These are phyloP conservation scores for Selenicereus undatus DNA, from an alignment of 148 eudicot genomes.

Conservation along the genomic window DNA sequence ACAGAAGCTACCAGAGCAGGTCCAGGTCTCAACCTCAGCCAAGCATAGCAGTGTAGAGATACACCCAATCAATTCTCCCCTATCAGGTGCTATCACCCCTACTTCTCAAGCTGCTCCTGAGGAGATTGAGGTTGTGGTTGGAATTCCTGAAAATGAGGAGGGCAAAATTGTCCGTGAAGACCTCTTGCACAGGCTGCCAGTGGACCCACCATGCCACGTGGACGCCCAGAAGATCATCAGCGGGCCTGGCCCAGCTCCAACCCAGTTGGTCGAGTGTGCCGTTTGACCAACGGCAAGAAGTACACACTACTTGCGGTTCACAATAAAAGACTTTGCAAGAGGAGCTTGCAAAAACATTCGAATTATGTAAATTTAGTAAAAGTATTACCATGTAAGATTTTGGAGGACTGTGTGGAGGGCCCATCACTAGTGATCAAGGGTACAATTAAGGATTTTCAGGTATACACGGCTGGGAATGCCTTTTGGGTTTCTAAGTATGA, in stretches of 20 bases:
- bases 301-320: not conserved
- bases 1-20: conserved; percentile 31
- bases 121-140: conserved; percentile 22
- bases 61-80: conserved; percentile 4
- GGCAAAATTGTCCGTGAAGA: not conserved
- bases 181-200: conserved; percentile 15
- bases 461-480: not conserved
- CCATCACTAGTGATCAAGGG: not conserved
- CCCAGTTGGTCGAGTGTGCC: conserved; percentile 32
- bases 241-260: conserved; percentile 23
- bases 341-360: not conserved
- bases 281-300: conserved; percentile 24
- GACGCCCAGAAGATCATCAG: conserved; percentile 18
- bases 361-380: not conserved
- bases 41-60: conserved; percentile 20
- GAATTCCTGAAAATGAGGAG: not conserved
- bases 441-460: not conserved
- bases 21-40: conserved; percentile 12
- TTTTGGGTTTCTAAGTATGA: not conserved
- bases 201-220: conserved; percentile 27
- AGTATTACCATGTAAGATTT: not conserved
- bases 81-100: conserved; percentile 1
- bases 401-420: not conserved
- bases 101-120: conserved; percentile 9
- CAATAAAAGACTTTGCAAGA: not conserved